Evolutionary conservation across 1,139 yeast species (phyloP).

Genomic region (Yamadazyma friedrichii): DNA sequence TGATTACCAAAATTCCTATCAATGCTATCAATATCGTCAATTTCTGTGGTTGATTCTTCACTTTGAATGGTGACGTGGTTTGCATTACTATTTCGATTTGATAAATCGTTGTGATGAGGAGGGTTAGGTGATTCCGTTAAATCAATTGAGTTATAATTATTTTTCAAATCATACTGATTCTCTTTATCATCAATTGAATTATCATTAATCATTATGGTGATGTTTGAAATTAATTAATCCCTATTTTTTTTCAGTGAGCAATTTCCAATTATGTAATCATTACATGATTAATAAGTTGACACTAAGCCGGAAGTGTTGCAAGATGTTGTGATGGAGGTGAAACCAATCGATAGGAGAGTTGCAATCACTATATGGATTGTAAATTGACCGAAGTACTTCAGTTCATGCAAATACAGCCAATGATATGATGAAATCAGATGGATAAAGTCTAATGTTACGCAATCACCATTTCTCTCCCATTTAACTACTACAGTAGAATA

Average conservation of each 20-base stretch:
- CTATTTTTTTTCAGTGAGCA: constrained; percentile 1
- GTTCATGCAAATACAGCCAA: too few species aligned
- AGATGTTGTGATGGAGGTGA: too few species aligned
- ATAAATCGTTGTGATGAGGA: not conserved
- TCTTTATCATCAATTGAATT: constrained; percentile 14
- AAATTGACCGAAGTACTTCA: too few species aligned
- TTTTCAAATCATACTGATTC: constrained; percentile 11
- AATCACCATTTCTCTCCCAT: too few species aligned
- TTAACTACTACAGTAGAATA: too few species aligned
- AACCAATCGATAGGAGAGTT: too few species aligned
- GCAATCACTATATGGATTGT: too few species aligned
- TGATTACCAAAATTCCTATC: not conserved
- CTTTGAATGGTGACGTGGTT: not conserved
- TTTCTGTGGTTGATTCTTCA: not conserved
- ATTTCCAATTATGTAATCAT: not conserved
- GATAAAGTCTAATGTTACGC: too few species aligned
- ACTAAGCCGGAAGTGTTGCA: too few species aligned
- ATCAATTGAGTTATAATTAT: constrained; percentile 4
- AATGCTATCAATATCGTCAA: not conserved
- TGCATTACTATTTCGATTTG: not conserved
- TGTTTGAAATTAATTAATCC: not conserved
- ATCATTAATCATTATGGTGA: constrained; percentile 11
- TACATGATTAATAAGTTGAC: too few species aligned
- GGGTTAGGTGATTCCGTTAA: not conserved
- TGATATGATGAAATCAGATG: too few species aligned